A percentile compares a stretch with the other conserved stretches of the same genome.
Evolutionary conservation across 2,329 filamentous ascomycete species (phyloP).

Genomic region (Fusarium sp.): DNA sequence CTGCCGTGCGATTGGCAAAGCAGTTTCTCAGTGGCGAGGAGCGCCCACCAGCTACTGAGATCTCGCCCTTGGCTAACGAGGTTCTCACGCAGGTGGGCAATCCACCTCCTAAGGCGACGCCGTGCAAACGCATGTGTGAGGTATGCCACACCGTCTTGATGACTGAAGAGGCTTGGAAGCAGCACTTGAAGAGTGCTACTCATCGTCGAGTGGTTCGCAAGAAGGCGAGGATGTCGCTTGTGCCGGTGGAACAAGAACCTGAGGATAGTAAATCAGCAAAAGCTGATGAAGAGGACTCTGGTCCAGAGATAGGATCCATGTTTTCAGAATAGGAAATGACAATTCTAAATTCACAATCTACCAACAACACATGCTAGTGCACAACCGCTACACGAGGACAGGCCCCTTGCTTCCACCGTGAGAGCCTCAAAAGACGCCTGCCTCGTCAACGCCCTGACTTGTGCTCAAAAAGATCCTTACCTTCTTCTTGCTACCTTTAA

Average conservation of each 20-base stretch:
- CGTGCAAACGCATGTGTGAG: conserved; percentile 71
- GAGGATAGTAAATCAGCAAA: conserved; percentile 9
- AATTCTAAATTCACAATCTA: not conserved
- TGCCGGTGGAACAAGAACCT: conserved; percentile 41
- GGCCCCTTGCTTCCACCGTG: too few species aligned
- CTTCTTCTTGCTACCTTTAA: too few species aligned
- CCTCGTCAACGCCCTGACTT: too few species aligned
- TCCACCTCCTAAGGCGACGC: conserved; percentile 60
- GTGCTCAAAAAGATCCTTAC: too few species aligned
- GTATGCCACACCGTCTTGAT: conserved; percentile 71
- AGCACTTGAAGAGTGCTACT: conserved; percentile 50
- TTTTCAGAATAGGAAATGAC: conserved; percentile 37
- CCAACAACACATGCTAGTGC: not conserved
- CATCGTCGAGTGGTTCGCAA: conserved; percentile 49
- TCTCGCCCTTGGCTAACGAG: conserved; percentile 59
- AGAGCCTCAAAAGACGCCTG: too few species aligned
- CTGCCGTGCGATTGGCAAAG: conserved; percentile 67
- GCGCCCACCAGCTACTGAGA: conserved; percentile 59
- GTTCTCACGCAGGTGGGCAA: conserved; percentile 62
- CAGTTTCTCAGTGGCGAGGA: conserved; percentile 66
- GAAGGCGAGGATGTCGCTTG: conserved; percentile 51
- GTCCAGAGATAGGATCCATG: conserved; percentile 43
- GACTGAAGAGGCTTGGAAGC: conserved; percentile 59
- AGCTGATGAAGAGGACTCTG: conserved; percentile 33
- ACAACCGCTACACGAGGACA: too few species aligned